These are phyloP conservation scores for Passalora sequoiae DNA, from an alignment of 2,329 filamentous ascomycete species.

Conservation along the genomic window DNA sequence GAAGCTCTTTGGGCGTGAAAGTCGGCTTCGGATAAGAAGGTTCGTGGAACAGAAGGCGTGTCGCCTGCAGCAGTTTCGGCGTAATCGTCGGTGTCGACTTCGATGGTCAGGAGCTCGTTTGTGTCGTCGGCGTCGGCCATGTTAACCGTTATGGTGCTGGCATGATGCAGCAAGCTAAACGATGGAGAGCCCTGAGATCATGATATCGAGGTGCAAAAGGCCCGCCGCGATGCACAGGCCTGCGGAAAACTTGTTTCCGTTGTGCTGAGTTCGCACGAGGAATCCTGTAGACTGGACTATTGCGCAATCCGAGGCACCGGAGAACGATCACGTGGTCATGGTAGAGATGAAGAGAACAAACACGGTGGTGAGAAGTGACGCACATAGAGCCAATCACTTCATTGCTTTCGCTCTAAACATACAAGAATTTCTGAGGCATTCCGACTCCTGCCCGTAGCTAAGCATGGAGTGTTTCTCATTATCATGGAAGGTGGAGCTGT, in stretches of 20 bases:
- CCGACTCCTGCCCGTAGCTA: neutral
- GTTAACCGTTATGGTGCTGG: neutral
- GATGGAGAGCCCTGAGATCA: no score
- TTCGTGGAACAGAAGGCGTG: conserved; percentile 25
- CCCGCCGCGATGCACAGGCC: no score
- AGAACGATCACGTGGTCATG: neutral
- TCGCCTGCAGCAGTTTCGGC: conserved; percentile 29
- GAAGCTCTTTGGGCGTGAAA: conserved; percentile 29
- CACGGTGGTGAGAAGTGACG: no score
- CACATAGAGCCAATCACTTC: conserved; percentile 5
- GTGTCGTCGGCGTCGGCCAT: conserved; percentile 14
- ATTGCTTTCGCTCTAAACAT: conserved; percentile 5
- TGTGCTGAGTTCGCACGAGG: no score
- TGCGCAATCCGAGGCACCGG: no score
- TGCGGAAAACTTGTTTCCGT: no score
- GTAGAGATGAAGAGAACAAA: no score
- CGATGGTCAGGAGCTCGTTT: conserved; percentile 28
- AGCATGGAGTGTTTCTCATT: neutral
- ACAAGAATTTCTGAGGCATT: conserved; percentile 5
- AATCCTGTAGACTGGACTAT: no score
- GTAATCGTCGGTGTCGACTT: conserved; percentile 32
- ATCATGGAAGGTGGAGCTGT: neutral
- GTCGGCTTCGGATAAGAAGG: conserved; percentile 31
- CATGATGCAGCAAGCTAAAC: no score
- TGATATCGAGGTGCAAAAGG: neutral